These are phyloP conservation scores for Discostella stelligeroides DNA, from an alignment of 108 stramenopile genomes.

Conservation along the genomic window DNA sequence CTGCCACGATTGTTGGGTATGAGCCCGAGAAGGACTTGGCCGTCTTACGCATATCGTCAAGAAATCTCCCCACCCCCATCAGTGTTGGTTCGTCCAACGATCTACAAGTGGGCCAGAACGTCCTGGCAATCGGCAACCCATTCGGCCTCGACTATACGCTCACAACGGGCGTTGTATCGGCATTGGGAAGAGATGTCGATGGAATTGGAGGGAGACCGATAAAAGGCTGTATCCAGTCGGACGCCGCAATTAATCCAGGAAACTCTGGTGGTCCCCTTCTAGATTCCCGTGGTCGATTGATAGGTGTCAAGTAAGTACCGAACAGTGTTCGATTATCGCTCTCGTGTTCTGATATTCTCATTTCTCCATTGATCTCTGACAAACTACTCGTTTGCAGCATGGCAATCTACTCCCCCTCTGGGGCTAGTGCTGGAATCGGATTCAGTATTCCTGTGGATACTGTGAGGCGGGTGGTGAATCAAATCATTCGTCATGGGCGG, in stretches of 20 bases:
- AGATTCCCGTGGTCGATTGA: conserved; percentile 72
- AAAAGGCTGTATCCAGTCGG: conserved; percentile 77
- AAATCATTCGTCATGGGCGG: conserved; percentile 75
- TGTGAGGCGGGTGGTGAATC: conserved; percentile 70
- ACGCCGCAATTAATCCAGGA: conserved; percentile 85
- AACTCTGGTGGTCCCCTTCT: conserved; percentile 63
- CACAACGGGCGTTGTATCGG: conserved; percentile 79
- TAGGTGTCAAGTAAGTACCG: conserved; percentile 68
- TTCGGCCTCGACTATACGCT: conserved; percentile 75
- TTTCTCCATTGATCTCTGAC: neutral
- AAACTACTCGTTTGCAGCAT: conserved; percentile 13
- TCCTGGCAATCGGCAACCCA: conserved; percentile 84
- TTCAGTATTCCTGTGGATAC: conserved; percentile 91
- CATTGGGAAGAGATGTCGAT: conserved; percentile 76
- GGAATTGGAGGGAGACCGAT: conserved; percentile 79
- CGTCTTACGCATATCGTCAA: conserved; percentile 59
- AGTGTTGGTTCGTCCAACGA: conserved; percentile 52
- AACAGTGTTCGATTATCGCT: conserved; percentile 32
- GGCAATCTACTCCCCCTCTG: conserved; percentile 74
- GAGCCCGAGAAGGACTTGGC: conserved; percentile 88
- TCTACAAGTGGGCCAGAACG: conserved; percentile 76
- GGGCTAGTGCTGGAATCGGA: conserved; percentile 71
- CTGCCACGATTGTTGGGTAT: conserved; percentile 35
- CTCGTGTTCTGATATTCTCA: too few relatives aligned
- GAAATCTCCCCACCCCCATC: conserved; percentile 53